Evolutionary conservation across 192 early-diverging fungal species (phyloP).

Genomic region (Phycomyces nitens): DNA sequence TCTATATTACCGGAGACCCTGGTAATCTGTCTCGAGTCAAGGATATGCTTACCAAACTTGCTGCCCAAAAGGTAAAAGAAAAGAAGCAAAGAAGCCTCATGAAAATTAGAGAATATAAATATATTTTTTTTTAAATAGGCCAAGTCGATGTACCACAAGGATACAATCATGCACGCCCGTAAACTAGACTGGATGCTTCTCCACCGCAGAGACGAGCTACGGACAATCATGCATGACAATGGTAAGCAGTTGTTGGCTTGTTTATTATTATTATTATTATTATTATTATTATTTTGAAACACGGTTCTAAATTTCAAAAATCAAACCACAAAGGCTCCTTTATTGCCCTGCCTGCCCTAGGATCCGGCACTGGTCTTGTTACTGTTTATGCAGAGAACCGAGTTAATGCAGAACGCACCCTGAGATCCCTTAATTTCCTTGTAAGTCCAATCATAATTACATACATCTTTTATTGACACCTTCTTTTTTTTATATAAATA

Average conservation of each 20-base stretch:
- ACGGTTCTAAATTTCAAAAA: not conserved
- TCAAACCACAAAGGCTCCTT: conserved; percentile 36
- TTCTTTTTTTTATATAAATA: not conserved
- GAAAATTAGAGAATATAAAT: too few relatives aligned
- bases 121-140: too few relatives aligned
- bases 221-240: conserved; percentile 76
- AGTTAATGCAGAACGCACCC: conserved; percentile 69
- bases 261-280: conserved; percentile 2
- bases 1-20: conserved; percentile 65
- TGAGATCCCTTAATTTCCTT: conserved; percentile 66
- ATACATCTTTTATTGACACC: not conserved
- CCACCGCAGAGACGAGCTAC: conserved; percentile 57
- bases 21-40: conserved; percentile 51
- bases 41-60: conserved; percentile 44
- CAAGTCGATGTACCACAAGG: conserved; percentile 41
- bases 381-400: conserved; percentile 62
- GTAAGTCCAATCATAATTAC: conserved; percentile 34
- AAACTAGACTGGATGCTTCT: conserved; percentile 81
- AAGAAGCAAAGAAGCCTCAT: conserved; percentile 4
- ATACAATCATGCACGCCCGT: conserved; percentile 44
- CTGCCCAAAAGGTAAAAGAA: conserved; percentile 38
- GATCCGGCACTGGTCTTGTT: conserved; percentile 46
- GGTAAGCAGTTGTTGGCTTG: conserved; percentile 34
- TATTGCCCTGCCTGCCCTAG: conserved; percentile 60
- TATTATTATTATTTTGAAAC: conserved; percentile 9